Base-by-base conservation (phyloP, 2,329 filamentous ascomycete genomes). In the Aureobasidium musti region DNA sequence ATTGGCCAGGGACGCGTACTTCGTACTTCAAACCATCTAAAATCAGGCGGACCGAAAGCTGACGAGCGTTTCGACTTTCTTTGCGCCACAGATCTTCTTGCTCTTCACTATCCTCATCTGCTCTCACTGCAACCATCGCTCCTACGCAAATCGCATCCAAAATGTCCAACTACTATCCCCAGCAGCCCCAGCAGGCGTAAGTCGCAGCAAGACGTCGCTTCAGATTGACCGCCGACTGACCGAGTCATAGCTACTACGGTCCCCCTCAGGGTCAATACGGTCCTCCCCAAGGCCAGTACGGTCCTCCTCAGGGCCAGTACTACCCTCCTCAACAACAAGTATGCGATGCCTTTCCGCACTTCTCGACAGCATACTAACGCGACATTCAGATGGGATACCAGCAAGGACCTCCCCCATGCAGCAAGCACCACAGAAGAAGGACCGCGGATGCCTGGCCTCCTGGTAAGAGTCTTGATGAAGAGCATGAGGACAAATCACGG, bases 381-480 rank as follows among this genome's bases (percentile, higher is more conserved):
- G 39, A 61, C 11, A 3, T 19, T 13, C 63, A 70, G 68, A 69
- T 69, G 68, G 67, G 68, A 33, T 71, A 83, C 72, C 83, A 84
- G 71, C 82, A 84, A 71, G 79, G 75, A 26, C 81, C 81, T 39
- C 79, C 69, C n/a, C 69, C 33, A 56, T 78, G 79, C 60, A 77
- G 78, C 69, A 75, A 81, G 72, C 81, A 82, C 54, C 57, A 10
- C 63, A 65, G 19, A 67, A 69, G 73, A 82, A 82, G 72, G 79
- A 80, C 68, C 75, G 79, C 43, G 83, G 83, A 56, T 86, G 84
- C 70, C 75, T 86, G 64, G 76, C 74, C 54, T 78, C 81, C 17
- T 86, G 84, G 61, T 64, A 64, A 45, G 61, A 54, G 23, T 10
- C 3, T 10, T n/a, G 3, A 43, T 5, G 35, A 21, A 2, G 5